These are phyloP conservation scores for Hygrophorus russula DNA, from an alignment of 768 basidiomycete species.

Conservation along the genomic window DNA sequence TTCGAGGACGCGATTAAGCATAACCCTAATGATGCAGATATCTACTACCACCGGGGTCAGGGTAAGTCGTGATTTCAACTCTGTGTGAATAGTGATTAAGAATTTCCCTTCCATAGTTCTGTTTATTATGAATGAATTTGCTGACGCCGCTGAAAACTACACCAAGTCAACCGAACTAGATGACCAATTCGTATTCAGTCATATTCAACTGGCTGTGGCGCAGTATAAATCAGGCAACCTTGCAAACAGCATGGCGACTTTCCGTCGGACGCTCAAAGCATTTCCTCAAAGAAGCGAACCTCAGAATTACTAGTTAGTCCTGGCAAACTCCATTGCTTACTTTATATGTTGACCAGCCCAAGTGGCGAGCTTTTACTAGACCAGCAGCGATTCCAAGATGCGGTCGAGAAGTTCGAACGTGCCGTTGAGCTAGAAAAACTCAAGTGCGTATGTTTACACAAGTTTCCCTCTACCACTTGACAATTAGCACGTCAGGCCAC, in stretches of 20 bases:
- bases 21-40: conserved; percentile 82
- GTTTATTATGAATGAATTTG: conserved; percentile 91
- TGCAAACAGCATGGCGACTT: conserved; percentile 80
- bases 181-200: conserved; percentile 84
- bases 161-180: conserved; percentile 83
- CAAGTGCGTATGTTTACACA: conserved; percentile 34
- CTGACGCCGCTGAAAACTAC: conserved; percentile 83
- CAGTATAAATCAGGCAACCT: conserved; percentile 84
- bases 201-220: conserved; percentile 95
- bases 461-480: not conserved
- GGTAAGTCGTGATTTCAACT: conserved; percentile 30
- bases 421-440: conserved; percentile 81
- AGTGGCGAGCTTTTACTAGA: conserved; percentile 94
- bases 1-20: conserved; percentile 84
- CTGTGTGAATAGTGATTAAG: not conserved
- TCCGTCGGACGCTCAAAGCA: conserved; percentile 70
- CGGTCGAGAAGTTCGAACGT: conserved; percentile 85
- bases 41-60: conserved; percentile 98
- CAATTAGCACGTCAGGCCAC: conserved; percentile 14
- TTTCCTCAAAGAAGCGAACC: conserved; percentile 88
- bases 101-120: conserved; percentile 40
- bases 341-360: not conserved
- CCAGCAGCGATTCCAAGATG: conserved; percentile 79
- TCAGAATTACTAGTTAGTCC: conserved; percentile 86
- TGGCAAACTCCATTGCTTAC: not conserved